These are phyloP conservation scores for Epipyxis sp. DNA, from an alignment of 108 stramenopile species.

Conservation along the genomic window DNA sequence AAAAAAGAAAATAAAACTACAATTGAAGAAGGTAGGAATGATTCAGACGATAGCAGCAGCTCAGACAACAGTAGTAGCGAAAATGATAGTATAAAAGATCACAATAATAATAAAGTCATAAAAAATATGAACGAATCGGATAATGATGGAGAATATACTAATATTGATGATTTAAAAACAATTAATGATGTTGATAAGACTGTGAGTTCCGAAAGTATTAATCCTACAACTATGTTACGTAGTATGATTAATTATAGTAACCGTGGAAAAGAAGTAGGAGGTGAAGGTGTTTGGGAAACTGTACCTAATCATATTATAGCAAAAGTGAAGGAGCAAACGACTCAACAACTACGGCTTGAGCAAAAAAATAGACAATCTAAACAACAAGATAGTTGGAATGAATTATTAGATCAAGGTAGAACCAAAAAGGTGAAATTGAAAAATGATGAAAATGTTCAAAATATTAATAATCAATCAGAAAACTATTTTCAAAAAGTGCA, in stretches of 20 bases:
- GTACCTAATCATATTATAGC: background rate
- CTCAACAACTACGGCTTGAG: conserved; percentile 1
- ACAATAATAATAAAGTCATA: background rate
- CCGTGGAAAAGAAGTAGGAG: background rate
- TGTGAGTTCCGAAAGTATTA: background rate
- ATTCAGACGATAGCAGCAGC: background rate
- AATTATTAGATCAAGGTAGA: background rate
- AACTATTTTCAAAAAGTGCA: background rate
- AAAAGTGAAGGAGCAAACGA: background rate
- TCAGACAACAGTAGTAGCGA: background rate
- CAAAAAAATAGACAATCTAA: background rate
- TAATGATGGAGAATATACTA: background rate
- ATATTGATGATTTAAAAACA: background rate
- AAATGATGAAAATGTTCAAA: background rate
- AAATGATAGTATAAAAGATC: background rate
- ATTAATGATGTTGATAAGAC: background rate
- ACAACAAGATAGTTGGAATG: background rate
- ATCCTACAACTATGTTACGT: background rate
- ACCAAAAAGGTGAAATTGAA: conserved; percentile 11
- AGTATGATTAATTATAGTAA: background rate
- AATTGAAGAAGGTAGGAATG: too few relatives aligned
- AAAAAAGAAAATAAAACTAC: too few relatives aligned
- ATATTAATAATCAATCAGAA: background rate
- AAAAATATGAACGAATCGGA: background rate
- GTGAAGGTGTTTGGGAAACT: conserved; percentile 30